Evolutionary conservation across 441 rosid genomes (phyloP), one percentile per base, ranked within the genome.

Genomic region (Gossypium laxum): DNA sequence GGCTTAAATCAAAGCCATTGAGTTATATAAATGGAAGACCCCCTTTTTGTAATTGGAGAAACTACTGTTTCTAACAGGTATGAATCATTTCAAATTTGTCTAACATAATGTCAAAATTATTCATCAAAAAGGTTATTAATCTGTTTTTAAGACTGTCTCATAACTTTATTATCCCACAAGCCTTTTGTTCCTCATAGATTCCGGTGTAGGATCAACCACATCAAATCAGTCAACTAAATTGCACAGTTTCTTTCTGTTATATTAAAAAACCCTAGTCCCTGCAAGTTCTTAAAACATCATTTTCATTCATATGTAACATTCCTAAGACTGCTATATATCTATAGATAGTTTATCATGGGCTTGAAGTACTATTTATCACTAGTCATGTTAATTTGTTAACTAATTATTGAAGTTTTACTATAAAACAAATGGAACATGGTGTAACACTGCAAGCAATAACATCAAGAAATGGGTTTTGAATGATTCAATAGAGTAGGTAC

Each of bases 121-220:
- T 65, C 69, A 65, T 65, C n/a, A 45, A 47, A 45, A 62, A 19
- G 30, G 21, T 15, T 15, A 50, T 8, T 38, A 18, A 38, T 11
- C 41, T 6, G 41, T 34, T 34, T 34, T 34, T 34, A 34, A 21
- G 69, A 2, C 6, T 45, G 38, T 21, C 34, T 47, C 38, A n/a
- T 5, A 47, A 50, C 68, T 64, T 58, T 70, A 26, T 15, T n/a
- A 34, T 34, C 41, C 22, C 52, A 22, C 56, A 17, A 8, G 62
- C 28, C 43, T 43, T 45, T 47, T 67, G 50, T 50, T 34, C 41
- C 63, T 48, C 64, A 64, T 74, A 34, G 66, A 70, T 67, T 17
- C 51, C 22, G 48, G 78, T 10, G 58, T 61, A 26, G 28, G 64
- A 78, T 77, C 79, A 63, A 69, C 67, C 7, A 45, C 69, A 50